These are phyloP conservation scores for Meyerozyma carpophila DNA, from an alignment of 1,139 yeast genomes.

Conservation along the genomic window DNA sequence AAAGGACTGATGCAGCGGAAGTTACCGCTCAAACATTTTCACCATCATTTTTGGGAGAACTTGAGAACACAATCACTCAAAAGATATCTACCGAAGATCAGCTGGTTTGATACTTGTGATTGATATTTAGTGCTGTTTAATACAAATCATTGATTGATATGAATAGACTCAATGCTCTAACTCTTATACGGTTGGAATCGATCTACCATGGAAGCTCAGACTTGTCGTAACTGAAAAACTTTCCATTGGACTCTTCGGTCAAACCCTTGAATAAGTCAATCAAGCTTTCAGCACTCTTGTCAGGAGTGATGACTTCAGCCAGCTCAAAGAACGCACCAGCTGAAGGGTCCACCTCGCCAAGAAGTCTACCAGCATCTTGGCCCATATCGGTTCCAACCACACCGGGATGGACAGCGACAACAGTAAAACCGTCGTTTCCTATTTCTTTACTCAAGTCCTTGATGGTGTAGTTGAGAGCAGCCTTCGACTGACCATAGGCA, in stretches of 20 bases:
- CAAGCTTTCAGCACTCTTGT: no score
- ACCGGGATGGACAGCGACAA: constrained; percentile 27
- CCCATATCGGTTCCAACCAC: constrained; percentile 21
- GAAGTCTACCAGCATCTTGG: no score
- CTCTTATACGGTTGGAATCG: no score
- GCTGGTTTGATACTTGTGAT: background rate
- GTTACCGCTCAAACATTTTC: background rate
- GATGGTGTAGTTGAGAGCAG: constrained; percentile 23
- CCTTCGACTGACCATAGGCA: constrained; percentile 30
- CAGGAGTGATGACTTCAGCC: no score
- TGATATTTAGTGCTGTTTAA: no score
- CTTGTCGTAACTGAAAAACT: no score
- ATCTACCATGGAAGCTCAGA: no score
- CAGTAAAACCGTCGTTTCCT: constrained; percentile 13
- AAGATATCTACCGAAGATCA: background rate
- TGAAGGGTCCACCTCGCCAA: no score
- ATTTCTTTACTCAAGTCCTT: constrained; percentile 16
- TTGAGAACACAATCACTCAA: background rate
- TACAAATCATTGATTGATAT: no score
- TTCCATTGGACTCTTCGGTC: no score
- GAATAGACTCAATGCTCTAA: background rate
- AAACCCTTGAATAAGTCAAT: no score
- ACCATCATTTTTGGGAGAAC: background rate
- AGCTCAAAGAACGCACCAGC: no score
- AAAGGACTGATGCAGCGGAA: background rate